These are phyloP conservation scores for Coemansia sp. DNA, from an alignment of 192 early-diverging fungal genomes.

Conservation along the genomic window DNA sequence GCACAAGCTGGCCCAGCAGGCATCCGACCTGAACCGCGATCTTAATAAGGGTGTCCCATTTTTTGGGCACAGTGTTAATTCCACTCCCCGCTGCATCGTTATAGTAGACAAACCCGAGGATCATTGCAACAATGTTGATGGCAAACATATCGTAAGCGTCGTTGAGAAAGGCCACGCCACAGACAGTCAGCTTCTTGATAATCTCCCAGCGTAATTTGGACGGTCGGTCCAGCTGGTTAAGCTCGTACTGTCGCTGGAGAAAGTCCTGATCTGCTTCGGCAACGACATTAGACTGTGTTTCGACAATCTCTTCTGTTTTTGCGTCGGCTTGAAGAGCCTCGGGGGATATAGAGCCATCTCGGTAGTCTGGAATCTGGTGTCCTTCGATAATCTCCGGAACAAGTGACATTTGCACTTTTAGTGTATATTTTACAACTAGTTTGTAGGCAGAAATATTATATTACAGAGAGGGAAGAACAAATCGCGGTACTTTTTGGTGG, in stretches of 20 bases:
- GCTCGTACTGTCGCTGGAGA: constrained; percentile 28
- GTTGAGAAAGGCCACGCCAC: constrained; percentile 84
- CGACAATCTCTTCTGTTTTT: background rate
- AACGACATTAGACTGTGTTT: background rate
- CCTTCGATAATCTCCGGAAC: constrained; percentile 6
- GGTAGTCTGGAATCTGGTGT: background rate
- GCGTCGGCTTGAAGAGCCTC: background rate
- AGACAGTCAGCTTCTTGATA: constrained; percentile 67
- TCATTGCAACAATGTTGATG: constrained; percentile 84
- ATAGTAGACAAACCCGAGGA: constrained; percentile 72
- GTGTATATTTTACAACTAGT: background rate
- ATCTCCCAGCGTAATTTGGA: constrained; percentile 65
- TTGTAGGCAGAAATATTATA: too few species aligned
- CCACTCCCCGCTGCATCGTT: constrained; percentile 25
- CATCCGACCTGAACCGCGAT: constrained; percentile 84
- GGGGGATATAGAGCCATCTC: background rate
- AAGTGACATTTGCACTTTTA: background rate
- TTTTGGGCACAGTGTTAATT: constrained; percentile 56
- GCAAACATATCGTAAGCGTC: constrained; percentile 95
- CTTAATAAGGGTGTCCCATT: constrained; percentile 81
- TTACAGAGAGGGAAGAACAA: too few species aligned
- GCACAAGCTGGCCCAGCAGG: constrained; percentile 84
- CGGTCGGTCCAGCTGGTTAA: constrained; percentile 54
- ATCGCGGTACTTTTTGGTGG: too few species aligned
- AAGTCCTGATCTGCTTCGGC: constrained; percentile 22